Evolutionary conservation across 108 stramenopile species (phyloP), one percentile per base, ranked within the genome.

Genomic region (Fragilaria crotonensis): DNA sequence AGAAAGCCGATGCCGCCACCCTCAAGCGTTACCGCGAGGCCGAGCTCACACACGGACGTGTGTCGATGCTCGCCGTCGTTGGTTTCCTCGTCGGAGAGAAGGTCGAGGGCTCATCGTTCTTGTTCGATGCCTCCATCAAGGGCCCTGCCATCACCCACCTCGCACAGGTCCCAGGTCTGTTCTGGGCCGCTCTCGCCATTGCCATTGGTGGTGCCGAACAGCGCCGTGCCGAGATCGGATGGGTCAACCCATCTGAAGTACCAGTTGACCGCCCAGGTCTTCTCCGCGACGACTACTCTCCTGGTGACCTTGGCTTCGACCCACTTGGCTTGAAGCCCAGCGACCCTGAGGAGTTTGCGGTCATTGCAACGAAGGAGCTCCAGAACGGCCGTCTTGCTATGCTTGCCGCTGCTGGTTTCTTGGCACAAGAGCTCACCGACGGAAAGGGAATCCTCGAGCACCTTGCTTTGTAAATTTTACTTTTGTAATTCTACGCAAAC

Each of bases 121-220:
- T 94, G 48, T 90, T 83, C 60, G 69, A 86, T 54, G 73, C 75
- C 59, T 44, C 52, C 19, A 67, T 70, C 70, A 45, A 45, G 33
- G 60, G 92, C 46, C 87, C 93, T 9, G 92, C 89, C 23, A 89
- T 88, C 73, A 78, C 70, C 27, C 88, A 92, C 55, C 66, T 92
- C 32, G 75, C 70, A 55, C 70, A 89, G 52, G 61, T 86, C 9
- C 83, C 74, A 41, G 41, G 63, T 20, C 64, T 71, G 20, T 55
- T 70, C 14, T 71, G 71, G 25, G 53, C 65, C 30, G 25, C 66
- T 21, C 52, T 85, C 30, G 51, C 69, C 21, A 41, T 64, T 41
- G 71, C 49, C 20, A 83, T 90, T 59, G 85, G 54, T 31, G 64
- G 76, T 21, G 74, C 70, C 20, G 90, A 91, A 60, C 52, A 77